A percentile compares a stretch with the other conserved stretches of the same genome.
phyloP scores from a whole-genome alignment of 805 yeast genomes.

The Saturnispora silvae region DNA sequence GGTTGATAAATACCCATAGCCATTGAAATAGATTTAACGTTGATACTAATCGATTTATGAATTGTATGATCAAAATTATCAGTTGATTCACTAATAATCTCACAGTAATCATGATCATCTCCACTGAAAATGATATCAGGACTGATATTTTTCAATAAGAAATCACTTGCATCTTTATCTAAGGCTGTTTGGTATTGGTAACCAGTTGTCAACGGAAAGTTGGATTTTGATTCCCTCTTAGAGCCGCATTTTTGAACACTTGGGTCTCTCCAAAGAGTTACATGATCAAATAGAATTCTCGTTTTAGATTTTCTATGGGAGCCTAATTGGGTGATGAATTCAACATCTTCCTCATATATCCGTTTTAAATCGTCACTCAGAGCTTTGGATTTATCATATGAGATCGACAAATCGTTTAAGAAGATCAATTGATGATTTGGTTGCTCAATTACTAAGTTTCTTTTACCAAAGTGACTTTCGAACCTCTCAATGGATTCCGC shows the following conservation, averaged over 20 bases:
- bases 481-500: slow-evolving; percentile 51
- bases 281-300: slow-evolving; percentile 68
- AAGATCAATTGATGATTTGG: slow-evolving; percentile 66
- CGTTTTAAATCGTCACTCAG: slow-evolving; percentile 34
- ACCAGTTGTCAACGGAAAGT: slow-evolving; percentile 66
- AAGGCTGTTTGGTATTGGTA: slow-evolving; percentile 83
- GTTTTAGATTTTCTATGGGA: slow-evolving; percentile 28
- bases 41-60: slow-evolving; percentile 8
- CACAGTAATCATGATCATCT: slow-evolving; percentile 95
- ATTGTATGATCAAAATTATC: slow-evolving; percentile 2
- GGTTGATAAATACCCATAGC: slow-evolving; percentile 57
- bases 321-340: slow-evolving; percentile 15
- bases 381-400: slow-evolving; percentile 41
- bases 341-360: slow-evolving; percentile 37
- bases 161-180: slow-evolving; percentile 43
- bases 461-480: slow-evolving; percentile 58
- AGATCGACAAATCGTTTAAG: slow-evolving; percentile 71
- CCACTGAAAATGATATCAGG: slow-evolving; percentile 80
- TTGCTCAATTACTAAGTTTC: slow-evolving; percentile 43
- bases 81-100: slow-evolving; percentile 42
- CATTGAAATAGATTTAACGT: slow-evolving; percentile 79
- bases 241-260: slow-evolving; percentile 59
- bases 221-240: slow-evolving; percentile 51
- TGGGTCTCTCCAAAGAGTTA: slow-evolving; percentile 68
- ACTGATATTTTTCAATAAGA: slow-evolving; percentile 42